Conservation (phyloP, 1,139 yeast species). For the Debaryomycetaceae sp. region DNA sequence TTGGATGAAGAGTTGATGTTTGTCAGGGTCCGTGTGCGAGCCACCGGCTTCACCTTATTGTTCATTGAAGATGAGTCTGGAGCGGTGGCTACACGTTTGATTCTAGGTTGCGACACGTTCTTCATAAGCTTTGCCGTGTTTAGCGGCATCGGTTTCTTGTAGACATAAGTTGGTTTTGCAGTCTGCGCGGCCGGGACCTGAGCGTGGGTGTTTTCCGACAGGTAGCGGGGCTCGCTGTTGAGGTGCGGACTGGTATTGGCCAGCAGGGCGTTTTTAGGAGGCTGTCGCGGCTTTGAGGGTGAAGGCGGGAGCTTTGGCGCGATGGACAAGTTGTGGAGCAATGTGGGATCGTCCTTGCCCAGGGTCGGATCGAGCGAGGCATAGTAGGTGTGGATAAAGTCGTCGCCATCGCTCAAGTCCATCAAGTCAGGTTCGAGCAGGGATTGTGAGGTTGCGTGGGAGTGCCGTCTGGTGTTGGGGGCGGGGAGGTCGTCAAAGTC, state of each 20-base stretch:
- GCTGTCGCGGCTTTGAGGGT: slow-evolving; percentile 8
- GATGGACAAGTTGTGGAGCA: slow-evolving; percentile 12
- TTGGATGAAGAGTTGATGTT: slow-evolving; percentile 2
- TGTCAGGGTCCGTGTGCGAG: slow-evolving; percentile 7
- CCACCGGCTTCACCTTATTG: slow-evolving; percentile 2
- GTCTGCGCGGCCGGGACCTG: slow-evolving; percentile 7
- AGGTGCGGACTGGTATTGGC: not conserved
- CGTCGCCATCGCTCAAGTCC: slow-evolving; percentile 18
- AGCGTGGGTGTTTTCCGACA: slow-evolving; percentile 7
- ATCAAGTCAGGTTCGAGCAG: slow-evolving; percentile 15
- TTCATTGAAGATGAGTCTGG: slow-evolving; percentile 1
- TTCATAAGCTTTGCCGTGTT: slow-evolving; percentile 27
- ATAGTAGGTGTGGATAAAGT: slow-evolving; percentile 6
- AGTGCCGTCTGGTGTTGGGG: not conserved
- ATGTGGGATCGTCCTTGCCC: not conserved
- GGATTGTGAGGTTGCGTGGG: not conserved
- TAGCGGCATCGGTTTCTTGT: slow-evolving; percentile 32
- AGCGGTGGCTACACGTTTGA: slow-evolving; percentile 2
- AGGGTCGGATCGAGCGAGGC: slow-evolving; percentile 1
- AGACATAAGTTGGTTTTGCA: slow-evolving; percentile 16
- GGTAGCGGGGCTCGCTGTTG: not conserved
- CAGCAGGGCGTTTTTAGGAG: not conserved
- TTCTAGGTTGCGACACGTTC: slow-evolving; percentile 4
- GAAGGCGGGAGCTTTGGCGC: slow-evolving; percentile 10
- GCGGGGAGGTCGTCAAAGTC: slow-evolving; percentile 36